These are phyloP conservation scores for Mycena amicta DNA, from an alignment of 768 basidiomycete genomes.

Conservation along the genomic window DNA sequence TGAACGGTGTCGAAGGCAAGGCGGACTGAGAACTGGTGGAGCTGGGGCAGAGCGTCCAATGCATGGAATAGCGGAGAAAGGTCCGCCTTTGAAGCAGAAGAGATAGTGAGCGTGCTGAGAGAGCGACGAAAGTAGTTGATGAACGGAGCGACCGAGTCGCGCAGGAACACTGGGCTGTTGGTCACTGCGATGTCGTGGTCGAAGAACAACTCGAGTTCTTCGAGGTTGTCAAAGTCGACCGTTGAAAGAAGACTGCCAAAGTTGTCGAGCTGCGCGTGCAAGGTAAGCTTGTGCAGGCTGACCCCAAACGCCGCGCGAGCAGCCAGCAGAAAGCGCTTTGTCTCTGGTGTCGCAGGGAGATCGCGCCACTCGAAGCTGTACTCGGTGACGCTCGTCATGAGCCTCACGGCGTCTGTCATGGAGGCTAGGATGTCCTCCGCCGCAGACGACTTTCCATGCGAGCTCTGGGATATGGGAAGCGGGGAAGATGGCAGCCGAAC, in stretches of 20 bases:
- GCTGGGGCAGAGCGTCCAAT: conserved; percentile 26
- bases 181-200: conserved; percentile 27
- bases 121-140: conserved; percentile 29
- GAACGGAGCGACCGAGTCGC: conserved; percentile 33
- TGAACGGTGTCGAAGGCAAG: conserved; percentile 12
- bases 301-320: conserved; percentile 30
- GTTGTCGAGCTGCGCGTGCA: conserved; percentile 32
- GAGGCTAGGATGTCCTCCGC: conserved; percentile 29
- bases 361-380: conserved; percentile 43
- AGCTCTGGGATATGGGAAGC: conserved; percentile 4
- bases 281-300: conserved; percentile 36
- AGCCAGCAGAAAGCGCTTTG: conserved; percentile 31
- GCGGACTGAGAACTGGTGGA: conserved; percentile 8
- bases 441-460: conserved; percentile 3
- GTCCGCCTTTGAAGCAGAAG: conserved; percentile 34
- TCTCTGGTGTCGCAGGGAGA: conserved; percentile 34
- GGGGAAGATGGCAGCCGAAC: conserved; percentile 4
- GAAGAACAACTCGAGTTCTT: conserved; percentile 38
- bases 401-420: conserved; percentile 35
- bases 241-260: conserved; percentile 22
- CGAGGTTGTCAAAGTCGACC: conserved; percentile 34
- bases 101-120: conserved; percentile 35
- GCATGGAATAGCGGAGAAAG: conserved; percentile 36
- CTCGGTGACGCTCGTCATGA: conserved; percentile 36
- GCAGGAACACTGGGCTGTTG: conserved; percentile 21